A percentile compares a stretch with the other conserved stretches of the same genome.
These are phyloP conservation scores for Penicillium italicum DNA, from an alignment of 2,329 filamentous ascomycete genomes.

Conservation along the genomic window DNA sequence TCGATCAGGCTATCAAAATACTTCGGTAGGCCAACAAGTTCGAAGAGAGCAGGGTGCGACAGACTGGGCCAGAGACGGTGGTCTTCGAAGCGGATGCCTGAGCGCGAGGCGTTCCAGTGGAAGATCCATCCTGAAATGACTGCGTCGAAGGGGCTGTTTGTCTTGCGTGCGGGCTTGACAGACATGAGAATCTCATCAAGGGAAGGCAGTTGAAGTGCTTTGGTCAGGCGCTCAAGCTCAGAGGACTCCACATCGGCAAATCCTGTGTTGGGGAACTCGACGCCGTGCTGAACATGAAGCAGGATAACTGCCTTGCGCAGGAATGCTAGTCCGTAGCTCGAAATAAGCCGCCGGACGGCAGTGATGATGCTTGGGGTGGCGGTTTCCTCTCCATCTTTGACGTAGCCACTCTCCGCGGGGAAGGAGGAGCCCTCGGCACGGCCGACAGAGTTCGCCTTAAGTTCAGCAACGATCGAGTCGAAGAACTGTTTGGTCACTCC, in stretches of 20 bases:
- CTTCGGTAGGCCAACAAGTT: slow-evolving; percentile 85
- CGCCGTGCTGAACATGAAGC: slow-evolving; percentile 80
- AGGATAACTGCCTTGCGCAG: slow-evolving; percentile 80
- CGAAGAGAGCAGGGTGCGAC: slow-evolving; percentile 87
- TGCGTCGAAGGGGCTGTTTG: slow-evolving; percentile 44
- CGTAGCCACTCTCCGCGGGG: slow-evolving; percentile 37
- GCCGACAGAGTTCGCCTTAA: slow-evolving; percentile 37
- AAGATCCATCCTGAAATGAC: slow-evolving; percentile 69
- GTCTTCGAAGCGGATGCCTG: slow-evolving; percentile 32
- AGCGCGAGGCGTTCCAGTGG: slow-evolving; percentile 39
- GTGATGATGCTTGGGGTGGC: slow-evolving; percentile 33
- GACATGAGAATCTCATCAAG: slow-evolving; percentile 73
- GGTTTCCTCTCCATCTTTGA: slow-evolving; percentile 37
- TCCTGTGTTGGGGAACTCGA: slow-evolving; percentile 74
- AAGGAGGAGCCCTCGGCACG: slow-evolving; percentile 34
- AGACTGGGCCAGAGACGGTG: slow-evolving; percentile 46
- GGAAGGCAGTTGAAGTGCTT: slow-evolving; percentile 69
- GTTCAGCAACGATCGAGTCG: slow-evolving; percentile 36
- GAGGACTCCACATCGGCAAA: slow-evolving; percentile 62
- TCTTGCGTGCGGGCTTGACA: slow-evolving; percentile 43
- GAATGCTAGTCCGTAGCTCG: slow-evolving; percentile 85
- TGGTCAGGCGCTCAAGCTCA: slow-evolving; percentile 78
- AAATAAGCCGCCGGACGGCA: slow-evolving; percentile 47
- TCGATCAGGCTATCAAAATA: slow-evolving; percentile 92
- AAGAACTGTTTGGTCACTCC: slow-evolving; percentile 37